Evolutionary conservation across 306 rosid species (phyloP).

Genomic region (Cicer arietinum): DNA sequence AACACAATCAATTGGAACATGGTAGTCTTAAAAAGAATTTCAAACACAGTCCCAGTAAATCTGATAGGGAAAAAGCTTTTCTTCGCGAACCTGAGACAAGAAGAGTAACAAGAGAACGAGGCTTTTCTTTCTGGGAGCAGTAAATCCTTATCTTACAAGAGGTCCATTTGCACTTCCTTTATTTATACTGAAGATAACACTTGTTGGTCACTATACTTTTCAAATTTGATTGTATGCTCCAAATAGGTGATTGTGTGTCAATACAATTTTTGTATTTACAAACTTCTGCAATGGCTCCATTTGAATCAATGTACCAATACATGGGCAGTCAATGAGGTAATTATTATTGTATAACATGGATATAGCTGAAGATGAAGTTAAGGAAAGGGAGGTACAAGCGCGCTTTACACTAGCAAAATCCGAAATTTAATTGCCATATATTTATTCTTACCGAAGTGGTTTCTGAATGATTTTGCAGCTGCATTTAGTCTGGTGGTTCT

Average conservation of each 20-base stretch:
- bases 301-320: background rate
- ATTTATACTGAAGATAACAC: background rate
- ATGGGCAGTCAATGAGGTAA: too few species aligned
- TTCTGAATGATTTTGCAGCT: background rate
- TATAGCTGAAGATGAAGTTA: too few species aligned
- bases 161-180: slow-evolving; percentile 21
- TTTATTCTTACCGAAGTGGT: background rate
- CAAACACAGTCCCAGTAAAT: slow-evolving; percentile 44
- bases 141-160: slow-evolving; percentile 44
- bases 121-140: slow-evolving; percentile 82
- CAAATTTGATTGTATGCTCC: slow-evolving; percentile 24
- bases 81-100: slow-evolving; percentile 65
- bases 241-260: slow-evolving; percentile 34
- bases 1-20: slow-evolving; percentile 42
- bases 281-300: background rate
- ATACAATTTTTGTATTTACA: background rate
- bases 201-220: slow-evolving; percentile 16
- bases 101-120: slow-evolving; percentile 67
- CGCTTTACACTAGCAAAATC: background rate
- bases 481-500: background rate
- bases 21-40: slow-evolving; percentile 42
- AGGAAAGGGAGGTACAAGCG: too few species aligned
- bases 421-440: background rate
- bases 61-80: slow-evolving; percentile 55
- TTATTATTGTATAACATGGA: too few species aligned